Percentiles rank a stretch among this genome's conserved stretches.
Evolutionary conservation across 2,329 filamentous ascomycete genomes (phyloP).

Genomic region (Alternaria infectoria): DNA sequence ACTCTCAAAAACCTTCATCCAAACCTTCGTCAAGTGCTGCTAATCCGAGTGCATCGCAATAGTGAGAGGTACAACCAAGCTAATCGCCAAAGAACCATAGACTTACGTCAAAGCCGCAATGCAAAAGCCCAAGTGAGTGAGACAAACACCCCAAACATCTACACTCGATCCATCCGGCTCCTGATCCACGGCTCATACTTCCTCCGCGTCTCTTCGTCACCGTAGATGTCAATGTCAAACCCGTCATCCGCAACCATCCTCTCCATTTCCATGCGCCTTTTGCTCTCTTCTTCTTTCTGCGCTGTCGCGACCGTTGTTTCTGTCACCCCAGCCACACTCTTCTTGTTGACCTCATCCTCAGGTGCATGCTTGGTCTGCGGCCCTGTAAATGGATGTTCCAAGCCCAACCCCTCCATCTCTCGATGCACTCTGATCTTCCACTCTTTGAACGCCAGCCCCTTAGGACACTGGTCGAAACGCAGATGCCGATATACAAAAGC

Average conservation of each 20-base stretch:
- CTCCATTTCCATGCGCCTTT: neutral
- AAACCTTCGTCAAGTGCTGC: neutral
- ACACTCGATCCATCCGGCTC: neutral
- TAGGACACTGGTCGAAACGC: neutral
- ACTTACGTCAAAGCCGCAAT: neutral
- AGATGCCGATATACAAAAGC: neutral
- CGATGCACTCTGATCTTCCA: neutral
- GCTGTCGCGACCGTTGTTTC: neutral
- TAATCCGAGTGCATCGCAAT: too few relatives aligned
- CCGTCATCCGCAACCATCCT: neutral
- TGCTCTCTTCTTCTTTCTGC: neutral
- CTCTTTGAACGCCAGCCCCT: neutral
- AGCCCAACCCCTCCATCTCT: neutral
- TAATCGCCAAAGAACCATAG: neutral
- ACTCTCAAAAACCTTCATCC: neutral
- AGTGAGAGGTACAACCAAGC: neutral
- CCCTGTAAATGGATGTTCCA: neutral
- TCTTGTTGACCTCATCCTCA: neutral
- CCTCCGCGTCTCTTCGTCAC: constrained; percentile 3
- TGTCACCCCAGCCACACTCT: neutral
- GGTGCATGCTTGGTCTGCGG: neutral
- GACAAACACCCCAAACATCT: neutral
- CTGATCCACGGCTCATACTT: constrained; percentile 6
- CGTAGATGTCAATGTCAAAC: constrained; percentile 8
- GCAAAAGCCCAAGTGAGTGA: neutral